Conservation (phyloP, 2,329 filamentous ascomycete species). For the Ophiostoma ips region DNA sequence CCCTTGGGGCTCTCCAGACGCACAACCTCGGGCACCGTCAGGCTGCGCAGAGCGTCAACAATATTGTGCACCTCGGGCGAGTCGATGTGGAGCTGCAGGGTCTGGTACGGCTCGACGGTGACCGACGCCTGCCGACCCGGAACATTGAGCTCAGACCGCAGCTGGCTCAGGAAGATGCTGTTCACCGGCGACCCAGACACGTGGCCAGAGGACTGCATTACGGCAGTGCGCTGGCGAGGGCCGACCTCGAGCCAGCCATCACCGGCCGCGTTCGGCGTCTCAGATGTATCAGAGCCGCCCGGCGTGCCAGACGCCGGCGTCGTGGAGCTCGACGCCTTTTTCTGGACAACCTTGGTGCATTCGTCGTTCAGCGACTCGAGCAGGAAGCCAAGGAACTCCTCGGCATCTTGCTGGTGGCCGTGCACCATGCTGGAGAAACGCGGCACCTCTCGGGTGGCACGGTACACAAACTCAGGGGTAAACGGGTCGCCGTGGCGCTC, state of each 20-base stretch:
- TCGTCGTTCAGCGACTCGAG: conserved; percentile 90
- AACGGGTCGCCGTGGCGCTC: conserved; percentile 87
- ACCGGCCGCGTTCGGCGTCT: conserved; percentile 15
- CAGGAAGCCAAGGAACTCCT: conserved; percentile 90
- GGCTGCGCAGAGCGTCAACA: conserved; percentile 70
- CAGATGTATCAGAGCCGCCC: conserved; percentile 18
- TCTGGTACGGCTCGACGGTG: conserved; percentile 85
- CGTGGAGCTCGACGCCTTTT: conserved; percentile 21
- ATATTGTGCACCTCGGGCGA: conserved; percentile 79
- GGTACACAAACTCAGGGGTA: conserved; percentile 88
- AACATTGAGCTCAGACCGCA: conserved; percentile 79
- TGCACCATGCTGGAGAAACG: conserved; percentile 90
- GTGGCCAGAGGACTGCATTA: conserved; percentile 74
- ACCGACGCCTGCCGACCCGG: conserved; percentile 81
- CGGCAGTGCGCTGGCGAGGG: conserved; percentile 72
- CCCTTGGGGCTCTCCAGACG: conserved; percentile 62
- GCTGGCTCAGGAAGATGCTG: conserved; percentile 84
- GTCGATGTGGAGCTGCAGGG: conserved; percentile 87
- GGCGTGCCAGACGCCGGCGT: conserved; percentile 29
- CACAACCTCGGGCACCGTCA: conserved; percentile 73
- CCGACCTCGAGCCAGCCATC: conserved; percentile 91
- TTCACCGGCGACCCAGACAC: conserved; percentile 67
- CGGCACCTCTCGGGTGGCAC: conserved; percentile 73
- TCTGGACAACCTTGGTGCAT: conserved; percentile 61
- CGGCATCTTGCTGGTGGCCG: conserved; percentile 93